Conservation (phyloP, 371 early-diverging fungal genomes). For the Sporodiniella umbellata region DNA sequence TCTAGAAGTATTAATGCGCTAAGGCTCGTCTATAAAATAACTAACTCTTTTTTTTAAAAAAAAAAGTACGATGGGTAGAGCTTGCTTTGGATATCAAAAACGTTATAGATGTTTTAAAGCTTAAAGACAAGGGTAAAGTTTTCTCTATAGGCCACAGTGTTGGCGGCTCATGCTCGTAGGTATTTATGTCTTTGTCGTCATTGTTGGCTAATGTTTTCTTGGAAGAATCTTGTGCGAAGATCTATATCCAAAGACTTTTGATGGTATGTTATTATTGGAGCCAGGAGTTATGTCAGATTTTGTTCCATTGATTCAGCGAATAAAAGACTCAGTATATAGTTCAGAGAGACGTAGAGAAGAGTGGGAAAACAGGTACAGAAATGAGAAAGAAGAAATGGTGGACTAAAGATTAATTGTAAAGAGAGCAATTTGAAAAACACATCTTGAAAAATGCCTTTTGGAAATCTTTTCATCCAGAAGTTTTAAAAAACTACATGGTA, state of each 20-base stretch:
- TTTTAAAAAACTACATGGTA: conserved; percentile 36
- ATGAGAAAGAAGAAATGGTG: no score
- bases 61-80: conserved; percentile 27
- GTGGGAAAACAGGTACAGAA: no score
- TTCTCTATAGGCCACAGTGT: conserved; percentile 43
- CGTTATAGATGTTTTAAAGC: conserved; percentile 25
- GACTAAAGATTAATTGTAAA: not conserved
- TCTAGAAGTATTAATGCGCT: no score
- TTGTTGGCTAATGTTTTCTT: not conserved
- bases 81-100: conserved; percentile 38
- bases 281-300: conserved; percentile 8
- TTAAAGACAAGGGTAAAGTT: conserved; percentile 21
- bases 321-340: no score
- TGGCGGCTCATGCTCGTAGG: conserved; percentile 42
- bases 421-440: conserved; percentile 26
- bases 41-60: no score
- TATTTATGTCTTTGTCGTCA: no score
- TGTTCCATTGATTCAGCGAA: no score
- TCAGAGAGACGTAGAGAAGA: no score
- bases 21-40: no score
- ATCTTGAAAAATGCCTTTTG: conserved; percentile 27
- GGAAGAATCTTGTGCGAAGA: conserved; percentile 31
- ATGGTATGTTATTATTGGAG: conserved; percentile 29
- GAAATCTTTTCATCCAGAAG: conserved; percentile 35
- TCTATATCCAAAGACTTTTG: conserved; percentile 33